Percentiles rank a stretch among this genome's conserved stretches.
These are phyloP conservation scores for Fusarium sp. DNA, from an alignment of 2,329 filamentous ascomycete species.

Conservation along the genomic window DNA sequence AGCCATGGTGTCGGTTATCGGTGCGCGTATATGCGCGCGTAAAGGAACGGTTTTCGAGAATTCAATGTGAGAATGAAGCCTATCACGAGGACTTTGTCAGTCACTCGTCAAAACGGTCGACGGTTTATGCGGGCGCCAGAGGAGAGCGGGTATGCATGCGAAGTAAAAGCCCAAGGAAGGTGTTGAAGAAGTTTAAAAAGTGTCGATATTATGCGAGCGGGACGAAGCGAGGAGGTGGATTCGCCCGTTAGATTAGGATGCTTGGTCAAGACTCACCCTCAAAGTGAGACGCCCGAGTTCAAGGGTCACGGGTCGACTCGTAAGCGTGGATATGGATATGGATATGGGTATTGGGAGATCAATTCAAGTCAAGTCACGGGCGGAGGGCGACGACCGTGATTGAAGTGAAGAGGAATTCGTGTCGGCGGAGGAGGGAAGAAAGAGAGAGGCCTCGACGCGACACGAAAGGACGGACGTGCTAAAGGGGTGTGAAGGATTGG, in stretches of 20 bases:
- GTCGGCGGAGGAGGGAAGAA: slow-evolving; percentile 14
- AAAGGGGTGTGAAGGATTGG: not conserved
- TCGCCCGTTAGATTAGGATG: slow-evolving; percentile 21
- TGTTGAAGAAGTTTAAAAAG: slow-evolving; percentile 12
- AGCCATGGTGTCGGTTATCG: slow-evolving; percentile 44
- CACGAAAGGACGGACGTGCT: slow-evolving; percentile 29
- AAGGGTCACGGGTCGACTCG: slow-evolving; percentile 19
- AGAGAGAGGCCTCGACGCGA: slow-evolving; percentile 34
- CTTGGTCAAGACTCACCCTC: slow-evolving; percentile 33
- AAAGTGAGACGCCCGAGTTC: slow-evolving; percentile 27
- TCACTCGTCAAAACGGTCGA: not conserved
- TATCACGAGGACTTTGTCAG: slow-evolving; percentile 24
- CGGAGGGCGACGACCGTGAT: slow-evolving; percentile 23
- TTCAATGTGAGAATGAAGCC: slow-evolving; percentile 15
- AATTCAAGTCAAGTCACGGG: slow-evolving; percentile 29
- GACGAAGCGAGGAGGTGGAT: slow-evolving; percentile 6
- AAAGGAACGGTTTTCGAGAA: slow-evolving; percentile 24
- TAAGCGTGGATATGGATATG: not conserved
- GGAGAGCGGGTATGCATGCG: slow-evolving; percentile 11
- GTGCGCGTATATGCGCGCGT: slow-evolving; percentile 13
- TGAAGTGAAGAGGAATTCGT: slow-evolving; percentile 12
- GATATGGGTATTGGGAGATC: slow-evolving; percentile 1
- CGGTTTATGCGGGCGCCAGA: slow-evolving; percentile 9
- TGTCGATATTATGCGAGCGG: slow-evolving; percentile 1
- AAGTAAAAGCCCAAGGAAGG: slow-evolving; percentile 21